Conservation (phyloP, 805 yeast species). For the Kuraishia piskuri region DNA sequence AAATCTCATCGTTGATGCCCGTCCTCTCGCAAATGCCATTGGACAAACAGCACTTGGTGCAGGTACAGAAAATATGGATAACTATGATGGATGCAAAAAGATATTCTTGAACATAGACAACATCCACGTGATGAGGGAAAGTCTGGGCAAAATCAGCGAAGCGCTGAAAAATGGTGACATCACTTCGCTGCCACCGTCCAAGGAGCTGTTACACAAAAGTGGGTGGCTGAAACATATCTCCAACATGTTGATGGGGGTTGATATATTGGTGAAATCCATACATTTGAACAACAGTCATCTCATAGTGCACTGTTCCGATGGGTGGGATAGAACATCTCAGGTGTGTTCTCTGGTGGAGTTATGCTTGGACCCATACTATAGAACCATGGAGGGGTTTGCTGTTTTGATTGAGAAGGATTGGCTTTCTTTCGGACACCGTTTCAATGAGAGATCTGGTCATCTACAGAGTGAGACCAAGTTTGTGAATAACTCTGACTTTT, state of each 20-base stretch:
- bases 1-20: conserved; percentile 69
- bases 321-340: conserved; percentile 97
- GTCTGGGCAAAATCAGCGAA: conserved; percentile 53
- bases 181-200: conserved; percentile 35
- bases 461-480: conserved; percentile 45
- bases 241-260: conserved; percentile 65
- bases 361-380: conserved; percentile 81
- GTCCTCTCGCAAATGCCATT: conserved; percentile 91
- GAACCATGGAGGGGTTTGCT: conserved; percentile 85
- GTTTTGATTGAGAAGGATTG: conserved; percentile 87
- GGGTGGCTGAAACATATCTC: conserved; percentile 75
- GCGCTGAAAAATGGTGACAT: conserved; percentile 63
- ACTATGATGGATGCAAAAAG: conserved; percentile 63
- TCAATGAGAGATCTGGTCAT: conserved; percentile 77
- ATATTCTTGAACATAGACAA: conserved; percentile 88
- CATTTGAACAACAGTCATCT: conserved; percentile 78
- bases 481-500: conserved; percentile 29
- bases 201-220: conserved; percentile 49
- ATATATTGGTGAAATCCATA: conserved; percentile 71
- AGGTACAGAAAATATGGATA: conserved; percentile 92
- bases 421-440: conserved; percentile 90
- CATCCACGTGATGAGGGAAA: conserved; percentile 91
- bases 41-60: conserved; percentile 97
- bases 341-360: conserved; percentile 75
- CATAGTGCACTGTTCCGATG: conserved; percentile 91